These are phyloP conservation scores for Coprinopsis cinerea DNA, from an alignment of 768 basidiomycete species.

Conservation along the genomic window DNA sequence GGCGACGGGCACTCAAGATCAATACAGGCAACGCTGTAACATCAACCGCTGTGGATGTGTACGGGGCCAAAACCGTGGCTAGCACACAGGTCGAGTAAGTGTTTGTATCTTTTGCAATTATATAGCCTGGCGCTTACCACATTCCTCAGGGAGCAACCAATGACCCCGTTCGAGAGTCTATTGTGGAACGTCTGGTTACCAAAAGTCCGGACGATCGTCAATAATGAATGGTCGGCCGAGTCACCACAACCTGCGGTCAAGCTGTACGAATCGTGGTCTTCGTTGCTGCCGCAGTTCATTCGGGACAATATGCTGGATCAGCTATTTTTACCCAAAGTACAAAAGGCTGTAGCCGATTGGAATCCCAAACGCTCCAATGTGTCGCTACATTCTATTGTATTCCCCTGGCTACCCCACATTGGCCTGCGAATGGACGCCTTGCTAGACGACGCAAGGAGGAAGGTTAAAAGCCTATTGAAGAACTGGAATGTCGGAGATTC, in stretches of 20 bases:
- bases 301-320: conserved; percentile 95
- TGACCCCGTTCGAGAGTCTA: conserved; percentile 95
- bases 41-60: conserved; percentile 47
- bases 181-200: conserved; percentile 96
- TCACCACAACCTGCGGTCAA: conserved; percentile 70
- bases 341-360: conserved; percentile 83
- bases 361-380: conserved; percentile 50
- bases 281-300: conserved; percentile 84
- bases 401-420: conserved; percentile 93
- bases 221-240: conserved; percentile 88
- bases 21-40: conserved; percentile 39
- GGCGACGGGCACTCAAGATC: conserved; percentile 65
- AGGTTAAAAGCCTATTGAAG: conserved; percentile 74
- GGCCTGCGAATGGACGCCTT: conserved; percentile 79
- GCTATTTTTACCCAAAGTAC: conserved; percentile 88
- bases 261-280: conserved; percentile 84
- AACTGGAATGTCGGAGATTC: conserved; percentile 69
- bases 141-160: conserved; percentile 46
- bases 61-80: conserved; percentile 39
- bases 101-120: neutral
- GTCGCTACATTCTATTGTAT: conserved; percentile 74
- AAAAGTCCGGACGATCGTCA: conserved; percentile 86
- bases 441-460: conserved; percentile 82
- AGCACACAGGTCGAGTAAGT: conserved; percentile 32
- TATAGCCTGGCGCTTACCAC: conserved; percentile 6